Conservation (phyloP, 1,139 yeast genomes). For the Candida freyschussii region DNA sequence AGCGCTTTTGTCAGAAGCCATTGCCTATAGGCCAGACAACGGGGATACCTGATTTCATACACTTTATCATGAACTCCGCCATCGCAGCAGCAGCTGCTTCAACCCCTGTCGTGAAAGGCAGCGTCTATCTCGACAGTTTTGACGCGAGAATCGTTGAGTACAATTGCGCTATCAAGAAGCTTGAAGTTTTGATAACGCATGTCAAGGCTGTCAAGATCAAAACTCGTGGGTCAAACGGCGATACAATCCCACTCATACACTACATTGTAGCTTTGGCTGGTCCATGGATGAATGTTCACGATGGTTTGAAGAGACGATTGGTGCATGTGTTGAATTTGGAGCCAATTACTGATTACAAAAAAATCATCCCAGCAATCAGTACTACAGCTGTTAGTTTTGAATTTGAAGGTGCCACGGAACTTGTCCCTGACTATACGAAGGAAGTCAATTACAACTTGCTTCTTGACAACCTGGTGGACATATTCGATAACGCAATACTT, state of each 20-base stretch:
- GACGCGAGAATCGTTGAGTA: constrained; percentile 26
- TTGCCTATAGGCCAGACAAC: no score
- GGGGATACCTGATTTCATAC: constrained; percentile 1
- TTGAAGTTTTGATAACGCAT: constrained; percentile 22
- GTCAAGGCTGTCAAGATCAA: constrained; percentile 26
- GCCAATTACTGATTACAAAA: constrained; percentile 24
- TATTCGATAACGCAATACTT: constrained; percentile 35
- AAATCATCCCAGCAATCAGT: constrained; percentile 20
- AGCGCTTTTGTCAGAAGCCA: no score
- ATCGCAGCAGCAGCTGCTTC: constrained; percentile 19
- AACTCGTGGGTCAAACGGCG: constrained; percentile 11
- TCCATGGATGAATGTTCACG: constrained; percentile 45
- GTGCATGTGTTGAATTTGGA: constrained; percentile 37
- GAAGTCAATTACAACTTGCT: constrained; percentile 9
- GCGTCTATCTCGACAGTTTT: constrained; percentile 25
- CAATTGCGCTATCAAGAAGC: constrained; percentile 29
- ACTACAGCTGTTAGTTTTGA: constrained; percentile 31
- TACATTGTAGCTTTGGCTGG: constrained; percentile 37
- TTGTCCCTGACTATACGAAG: neutral
- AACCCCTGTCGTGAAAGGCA: constrained; percentile 16
- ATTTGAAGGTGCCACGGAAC: constrained; percentile 23
- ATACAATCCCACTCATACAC: constrained; percentile 21
- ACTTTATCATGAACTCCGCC: constrained; percentile 10
- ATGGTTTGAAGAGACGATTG: constrained; percentile 40
- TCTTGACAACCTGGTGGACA: constrained; percentile 12